Conservation (phyloP, 1,284 basidiomycete genomes). For the Ceratobasidium papillatum region DNA sequence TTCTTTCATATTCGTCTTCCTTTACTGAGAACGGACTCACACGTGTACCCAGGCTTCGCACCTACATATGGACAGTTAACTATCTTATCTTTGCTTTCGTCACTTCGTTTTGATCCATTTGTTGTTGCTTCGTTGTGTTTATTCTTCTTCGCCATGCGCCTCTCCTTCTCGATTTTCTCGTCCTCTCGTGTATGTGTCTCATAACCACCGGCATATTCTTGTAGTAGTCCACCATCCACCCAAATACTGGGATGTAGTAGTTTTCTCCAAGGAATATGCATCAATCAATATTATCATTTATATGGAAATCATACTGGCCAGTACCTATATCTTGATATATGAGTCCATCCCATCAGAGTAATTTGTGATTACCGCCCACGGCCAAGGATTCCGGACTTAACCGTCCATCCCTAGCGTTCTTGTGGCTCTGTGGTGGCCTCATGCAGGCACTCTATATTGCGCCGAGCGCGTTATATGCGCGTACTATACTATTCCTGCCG, state of each 20-base stretch:
- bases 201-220: conserved; percentile 29
- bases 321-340: conserved; percentile 16
- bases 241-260: conserved; percentile 28
- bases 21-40: conserved; percentile 6
- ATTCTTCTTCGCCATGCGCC: neutral
- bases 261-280: conserved; percentile 33
- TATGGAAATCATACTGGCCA: neutral
- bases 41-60: neutral
- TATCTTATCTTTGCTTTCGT: conserved; percentile 14
- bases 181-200: neutral
- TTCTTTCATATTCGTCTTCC: neutral
- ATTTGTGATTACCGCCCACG: conserved; percentile 2
- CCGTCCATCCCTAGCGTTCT: neutral
- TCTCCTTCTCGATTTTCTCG: neutral
- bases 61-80: conserved; percentile 5
- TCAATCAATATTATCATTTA: conserved; percentile 30
- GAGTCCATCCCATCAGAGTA: neutral
- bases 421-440: neutral
- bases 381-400: neutral
- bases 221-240: conserved; percentile 20
- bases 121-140: neutral
- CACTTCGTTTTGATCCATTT: neutral
- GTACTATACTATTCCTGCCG: neutral
- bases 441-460: conserved; percentile 1
- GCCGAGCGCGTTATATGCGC: neutral